Conservation (phyloP, 495 filamentous ascomycete species). For the Neurospora terricola region DNA sequence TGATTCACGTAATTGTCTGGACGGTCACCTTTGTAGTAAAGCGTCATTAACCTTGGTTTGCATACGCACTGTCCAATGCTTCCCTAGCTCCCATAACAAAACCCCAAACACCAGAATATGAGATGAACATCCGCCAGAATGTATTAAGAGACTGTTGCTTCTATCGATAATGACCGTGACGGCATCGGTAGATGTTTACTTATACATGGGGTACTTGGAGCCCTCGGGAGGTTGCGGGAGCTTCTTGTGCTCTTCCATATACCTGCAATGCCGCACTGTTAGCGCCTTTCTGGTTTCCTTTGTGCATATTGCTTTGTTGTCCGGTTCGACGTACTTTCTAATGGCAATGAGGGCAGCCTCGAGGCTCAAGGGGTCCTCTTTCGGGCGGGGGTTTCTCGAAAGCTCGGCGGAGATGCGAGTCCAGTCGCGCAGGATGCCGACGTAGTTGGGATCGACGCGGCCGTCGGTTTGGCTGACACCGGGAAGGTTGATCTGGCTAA, state of each 20-base stretch:
- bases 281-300: constrained; percentile 2
- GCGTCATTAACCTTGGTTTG: neutral
- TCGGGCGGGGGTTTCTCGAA: constrained; percentile 28
- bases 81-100: neutral
- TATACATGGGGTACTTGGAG: constrained; percentile 49
- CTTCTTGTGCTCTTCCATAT: constrained; percentile 97
- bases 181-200: constrained; percentile 1
- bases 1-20: neutral
- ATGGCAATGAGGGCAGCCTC: constrained; percentile 46
- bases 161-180: neutral
- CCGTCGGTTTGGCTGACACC: constrained; percentile 75
- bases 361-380: constrained; percentile 25
- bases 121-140: neutral
- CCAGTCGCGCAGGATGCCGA: constrained; percentile 81
- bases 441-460: constrained; percentile 72
- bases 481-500: constrained; percentile 88
- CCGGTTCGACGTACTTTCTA: constrained; percentile 12
- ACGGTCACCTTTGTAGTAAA: neutral
- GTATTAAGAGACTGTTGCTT: neutral
- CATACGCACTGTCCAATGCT: neutral
- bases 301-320: neutral
- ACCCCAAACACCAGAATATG: neutral
- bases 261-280: constrained; percentile 40
- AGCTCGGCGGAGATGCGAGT: constrained; percentile 83
- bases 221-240: constrained; percentile 89